phyloP scores from a whole-genome alignment of 129 eudicot species.

The Pittosporum tobira region DNA sequence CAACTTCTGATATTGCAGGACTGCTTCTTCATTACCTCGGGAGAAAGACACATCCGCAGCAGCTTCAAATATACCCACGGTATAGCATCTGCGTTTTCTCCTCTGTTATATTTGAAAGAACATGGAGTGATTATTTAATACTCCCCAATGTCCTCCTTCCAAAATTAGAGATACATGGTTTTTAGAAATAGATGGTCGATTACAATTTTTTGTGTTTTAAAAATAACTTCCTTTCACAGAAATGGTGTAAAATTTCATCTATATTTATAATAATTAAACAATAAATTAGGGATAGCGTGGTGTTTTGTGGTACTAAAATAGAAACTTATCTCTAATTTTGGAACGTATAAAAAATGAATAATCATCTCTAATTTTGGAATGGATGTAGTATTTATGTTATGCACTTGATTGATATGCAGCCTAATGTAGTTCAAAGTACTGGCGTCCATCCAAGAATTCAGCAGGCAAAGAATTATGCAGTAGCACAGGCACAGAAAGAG shows the following conservation, averaged over 20 bases:
- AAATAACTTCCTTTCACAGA: too few species aligned
- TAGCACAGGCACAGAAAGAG: conserved; percentile 69
- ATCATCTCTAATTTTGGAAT: too few species aligned
- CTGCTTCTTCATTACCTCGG: conserved; percentile 20
- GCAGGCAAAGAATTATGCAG: conserved; percentile 52
- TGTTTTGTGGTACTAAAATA: too few species aligned
- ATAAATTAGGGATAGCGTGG: too few species aligned
- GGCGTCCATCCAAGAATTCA: conserved; percentile 32
- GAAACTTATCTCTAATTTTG: too few species aligned
- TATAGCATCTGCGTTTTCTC: conserved; percentile 19
- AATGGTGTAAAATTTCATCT: too few species aligned
- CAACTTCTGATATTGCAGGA: conserved; percentile 16
- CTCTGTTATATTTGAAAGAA: background rate
- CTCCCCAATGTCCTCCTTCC: background rate
- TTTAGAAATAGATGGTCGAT: too few species aligned
- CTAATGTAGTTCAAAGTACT: conserved; percentile 29
- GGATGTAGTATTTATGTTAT: background rate
- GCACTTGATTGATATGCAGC: conserved; percentile 17
- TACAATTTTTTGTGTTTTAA: too few species aligned
- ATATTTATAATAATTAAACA: too few species aligned
- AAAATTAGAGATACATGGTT: too few species aligned
- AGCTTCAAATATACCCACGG: conserved; percentile 11
- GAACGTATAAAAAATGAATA: too few species aligned
- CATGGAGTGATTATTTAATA: background rate
- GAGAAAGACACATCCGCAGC: conserved; percentile 19